Evolutionary conservation across 2,329 filamentous ascomycete genomes (phyloP), one percentile per base, ranked within the genome.

Genomic region (Trichothecium roseum): DNA sequence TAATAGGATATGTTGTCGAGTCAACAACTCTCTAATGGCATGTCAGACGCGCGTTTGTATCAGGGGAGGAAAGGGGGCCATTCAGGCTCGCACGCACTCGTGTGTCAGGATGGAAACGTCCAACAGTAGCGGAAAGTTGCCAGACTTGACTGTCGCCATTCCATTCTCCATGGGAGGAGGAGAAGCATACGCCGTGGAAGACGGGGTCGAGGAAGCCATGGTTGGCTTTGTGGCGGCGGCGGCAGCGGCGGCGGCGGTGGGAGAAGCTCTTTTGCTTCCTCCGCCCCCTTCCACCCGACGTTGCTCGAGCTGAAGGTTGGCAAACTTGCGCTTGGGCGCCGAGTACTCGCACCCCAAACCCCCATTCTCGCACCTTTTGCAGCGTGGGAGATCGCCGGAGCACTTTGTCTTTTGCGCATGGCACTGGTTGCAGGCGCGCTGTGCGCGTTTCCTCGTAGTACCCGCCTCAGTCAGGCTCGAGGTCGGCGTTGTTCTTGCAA

Each of bases 371-470:
- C 61, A 64, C 36, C 61, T 48, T 40, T 55, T 53, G 41, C 61
- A 64, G 18, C 46, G 47, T 5, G 60, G 60, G 31, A 60, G 37
- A 34, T 63, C 60, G 15, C 60, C 59, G 1, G 59, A 62, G 39
- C 61, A 64, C 39, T 62, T 63, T 2, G 60, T 63, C 44, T 64
- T 64, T 44, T 63, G 59, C 3, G 51, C 38, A 40, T 63, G 60
- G 22, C 61, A 64, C 35, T 62, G 52, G 17, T 49, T 53, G 42
- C 61, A 64, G n/a, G 61, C 60, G 34, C 59, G 45, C 36, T 63
- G 61, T 4, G 60, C 60, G 26, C 61, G 54, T 37, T 61, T 63
- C 17, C 61, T 51, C 20, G 57, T 34, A 5, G 60, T 63, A 6
- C 61, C 61, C 7, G 60, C 61, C 41, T 64, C 60, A 12, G 61